Evolutionary conservation across 1,284 basidiomycete species (phyloP), one percentile per base, ranked within the genome.

Genomic region (Cutaneotrichosporon sp.): DNA sequence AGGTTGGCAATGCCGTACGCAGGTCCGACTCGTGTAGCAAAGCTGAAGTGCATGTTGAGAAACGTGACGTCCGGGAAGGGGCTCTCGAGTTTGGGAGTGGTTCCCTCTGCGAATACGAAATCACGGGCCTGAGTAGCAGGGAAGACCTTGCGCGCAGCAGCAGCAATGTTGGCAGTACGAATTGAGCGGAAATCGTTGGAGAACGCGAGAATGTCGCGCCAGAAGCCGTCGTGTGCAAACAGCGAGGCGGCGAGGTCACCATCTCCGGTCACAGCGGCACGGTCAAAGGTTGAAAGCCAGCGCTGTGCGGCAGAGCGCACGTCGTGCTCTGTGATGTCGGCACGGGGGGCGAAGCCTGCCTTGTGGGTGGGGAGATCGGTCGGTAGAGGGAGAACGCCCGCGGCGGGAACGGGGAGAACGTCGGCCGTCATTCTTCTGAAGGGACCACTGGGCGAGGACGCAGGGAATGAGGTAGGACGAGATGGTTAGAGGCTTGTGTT

Each of bases 21-120:
- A 22, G 74, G 65, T 0, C 82, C 83, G 0, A 77, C 66, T 10
- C 71, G 72, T 1, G 81, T 84, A 51, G 78, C 76, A 61, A 85
- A 86, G 16, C 68, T 75, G 67, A 85, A 85, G 57, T 80, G 75
- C 20, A 77, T 74, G 39, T 77, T 74, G 52, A 86, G 76, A 80
- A 82, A 85, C 2, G 75, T 79, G 27, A 86, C 61, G 61, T 85
- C 83, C 3, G 78, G 74, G 61, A 78, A 82, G 0, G 80, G 80
- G 34, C 68, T 67, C 54, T 79, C 71, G 6, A 83, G 54, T 32
- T 43, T 43, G 31, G 41, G 41, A 10, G 20, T 16, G 9, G 37
- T n/a, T 6, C 16, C 35, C 9, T 72, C 64, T 16, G 67, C 61
- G 26, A 84, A 71, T 54, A 70, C 63, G 57, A 82, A 74, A 20